Evolutionary conservation across 2,329 filamentous ascomycete genomes (phyloP).

Genomic region (Hypoxylon sp.): DNA sequence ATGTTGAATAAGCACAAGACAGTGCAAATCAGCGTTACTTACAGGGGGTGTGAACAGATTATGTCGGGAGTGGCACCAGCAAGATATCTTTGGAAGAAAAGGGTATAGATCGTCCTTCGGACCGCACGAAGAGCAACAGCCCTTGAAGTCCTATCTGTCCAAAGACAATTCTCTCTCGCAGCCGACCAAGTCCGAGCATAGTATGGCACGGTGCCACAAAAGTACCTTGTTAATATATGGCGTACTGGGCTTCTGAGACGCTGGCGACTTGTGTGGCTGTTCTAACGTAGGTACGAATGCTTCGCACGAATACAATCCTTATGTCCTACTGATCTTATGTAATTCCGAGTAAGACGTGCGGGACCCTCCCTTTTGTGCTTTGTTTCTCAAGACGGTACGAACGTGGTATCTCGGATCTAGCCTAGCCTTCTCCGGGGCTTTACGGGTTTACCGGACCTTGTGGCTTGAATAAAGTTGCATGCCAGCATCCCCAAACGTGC

Average conservation of each 20-base stretch:
- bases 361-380: conserved; percentile 33
- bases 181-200: conserved; percentile 49
- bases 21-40: conserved; percentile 36
- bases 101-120: conserved; percentile 49
- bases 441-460: conserved; percentile 19
- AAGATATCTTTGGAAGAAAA: conserved; percentile 33
- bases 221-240: conserved; percentile 51
- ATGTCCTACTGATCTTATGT: conserved; percentile 35
- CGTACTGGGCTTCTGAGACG: conserved; percentile 51
- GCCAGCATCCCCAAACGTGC: conserved; percentile 4
- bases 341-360: conserved; percentile 43
- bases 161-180: conserved; percentile 28
- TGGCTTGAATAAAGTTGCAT: conserved; percentile 34
- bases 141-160: conserved; percentile 32
- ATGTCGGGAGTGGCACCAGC: conserved; percentile 34
- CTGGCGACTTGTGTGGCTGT: conserved; percentile 53
- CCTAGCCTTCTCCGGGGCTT: conserved; percentile 21
- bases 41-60: conserved; percentile 45
- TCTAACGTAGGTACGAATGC: conserved; percentile 45
- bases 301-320: conserved; percentile 41
- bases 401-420: conserved; percentile 28
- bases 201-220: conserved; percentile 53
- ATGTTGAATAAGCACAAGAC: conserved; percentile 22
- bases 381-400: conserved; percentile 26
- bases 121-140: conserved; percentile 40